Base-by-base conservation (phyloP, 2,329 filamentous ascomycete genomes). In the Zarea fungicola region DNA sequence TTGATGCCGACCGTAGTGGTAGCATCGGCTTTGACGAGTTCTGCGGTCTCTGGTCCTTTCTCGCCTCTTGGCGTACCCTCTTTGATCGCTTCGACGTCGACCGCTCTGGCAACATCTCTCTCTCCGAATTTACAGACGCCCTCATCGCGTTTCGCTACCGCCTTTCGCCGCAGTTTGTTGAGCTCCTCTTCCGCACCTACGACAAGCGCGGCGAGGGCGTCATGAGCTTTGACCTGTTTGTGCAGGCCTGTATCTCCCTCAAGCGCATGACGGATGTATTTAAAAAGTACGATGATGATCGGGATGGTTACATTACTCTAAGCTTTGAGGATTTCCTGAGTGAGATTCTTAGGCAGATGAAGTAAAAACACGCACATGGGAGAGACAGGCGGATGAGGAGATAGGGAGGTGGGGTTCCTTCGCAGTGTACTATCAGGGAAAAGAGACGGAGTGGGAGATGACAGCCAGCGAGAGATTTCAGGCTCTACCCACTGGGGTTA, bases 191-290 rank as follows among this genome's bases (percentile, higher is more conserved):
- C 71, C 77, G 80, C 57, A 93, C 89, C 1, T 97, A 95, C 70
- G 92, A 96, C 66, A 90, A 86, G 74, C 77, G 80, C 54, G 71
- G 72, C 56, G 76, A 81, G 62, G 84, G 84, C 31, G 77, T 78
- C 59, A 89, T 90, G 80, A 88, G 85, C 69, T 99, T 99, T 62
- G 93, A 99, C 71, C 70, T 99, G 44, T 99, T 99, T 62, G 93
- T 99, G 53, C 93, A 99, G 75, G 89, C 89, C 45, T 97, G 93
- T 68, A 97, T 99, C 64, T 90, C 84, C 59, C 75, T 99, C 61
- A 96, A 97, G 79, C 81, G 93, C 59, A 97, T 99, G 92, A 99
- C 93, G 52, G 93, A 99, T 67, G 90, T 96, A 23, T 99, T 99
- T 67, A 99, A 99, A 77, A 92, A 91, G 70, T 99, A 97, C 66